These are phyloP conservation scores for Didymella lethalis DNA, from an alignment of 2,329 filamentous ascomycete genomes.

Conservation along the genomic window DNA sequence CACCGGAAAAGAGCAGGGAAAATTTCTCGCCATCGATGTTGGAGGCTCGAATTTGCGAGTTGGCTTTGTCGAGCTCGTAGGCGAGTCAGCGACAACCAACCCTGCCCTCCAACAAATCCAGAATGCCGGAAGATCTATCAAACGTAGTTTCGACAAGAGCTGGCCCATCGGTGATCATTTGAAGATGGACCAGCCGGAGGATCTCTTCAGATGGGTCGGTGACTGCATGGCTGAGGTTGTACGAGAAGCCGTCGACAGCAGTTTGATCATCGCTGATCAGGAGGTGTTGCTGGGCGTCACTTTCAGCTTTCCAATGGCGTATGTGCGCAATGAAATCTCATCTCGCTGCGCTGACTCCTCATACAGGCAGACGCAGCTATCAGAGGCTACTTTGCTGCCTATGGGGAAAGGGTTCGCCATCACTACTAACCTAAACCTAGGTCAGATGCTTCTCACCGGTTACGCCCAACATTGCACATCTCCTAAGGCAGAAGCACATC, in stretches of 20 bases:
- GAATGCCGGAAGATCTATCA: constrained; percentile 54
- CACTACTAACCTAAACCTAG: constrained; percentile 67
- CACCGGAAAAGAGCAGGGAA: constrained; percentile 71
- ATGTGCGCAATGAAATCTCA: constrained; percentile 16
- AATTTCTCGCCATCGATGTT: constrained; percentile 56
- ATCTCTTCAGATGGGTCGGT: constrained; percentile 83
- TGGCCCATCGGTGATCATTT: constrained; percentile 79
- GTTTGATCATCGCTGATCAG: constrained; percentile 27
- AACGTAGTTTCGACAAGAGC: constrained; percentile 70
- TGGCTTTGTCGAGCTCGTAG: constrained; percentile 69
- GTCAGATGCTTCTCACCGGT: constrained; percentile 64
- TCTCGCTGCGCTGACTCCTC: constrained; percentile 19
- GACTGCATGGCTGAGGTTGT: constrained; percentile 78
- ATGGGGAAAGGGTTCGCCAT: constrained; percentile 78
- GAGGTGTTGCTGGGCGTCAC: constrained; percentile 70
- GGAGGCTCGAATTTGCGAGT: constrained; percentile 75
- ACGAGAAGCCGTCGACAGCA: constrained; percentile 59
- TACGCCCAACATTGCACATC: constrained; percentile 64
- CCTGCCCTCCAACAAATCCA: constrained; percentile 3
- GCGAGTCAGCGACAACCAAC: constrained; percentile 34
- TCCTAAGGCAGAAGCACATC: constrained; percentile 35
- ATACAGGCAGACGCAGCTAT: constrained; percentile 63
- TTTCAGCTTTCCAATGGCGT: constrained; percentile 73
- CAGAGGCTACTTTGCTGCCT: constrained; percentile 68
- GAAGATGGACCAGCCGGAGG: constrained; percentile 76